phyloP scores from a whole-genome alignment of 768 basidiomycete species.

The Dacryopinax spathularia region DNA sequence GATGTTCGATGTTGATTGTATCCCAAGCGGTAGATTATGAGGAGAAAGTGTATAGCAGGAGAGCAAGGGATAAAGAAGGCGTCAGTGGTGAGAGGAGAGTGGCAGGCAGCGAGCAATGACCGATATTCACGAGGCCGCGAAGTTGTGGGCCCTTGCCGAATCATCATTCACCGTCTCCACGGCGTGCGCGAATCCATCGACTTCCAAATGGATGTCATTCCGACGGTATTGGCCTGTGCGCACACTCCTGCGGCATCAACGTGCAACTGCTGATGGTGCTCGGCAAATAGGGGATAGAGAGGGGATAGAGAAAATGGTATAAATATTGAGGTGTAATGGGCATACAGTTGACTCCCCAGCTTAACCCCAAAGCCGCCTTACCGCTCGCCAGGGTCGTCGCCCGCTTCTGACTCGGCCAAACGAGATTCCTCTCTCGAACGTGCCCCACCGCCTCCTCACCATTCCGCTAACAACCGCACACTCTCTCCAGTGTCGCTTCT shows the following conservation, averaged over 20 bases:
- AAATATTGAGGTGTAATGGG: neutral
- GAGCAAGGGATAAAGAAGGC: neutral
- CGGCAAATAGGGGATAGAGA: neutral
- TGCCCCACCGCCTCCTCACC: constrained; percentile 13
- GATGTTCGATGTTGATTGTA: neutral
- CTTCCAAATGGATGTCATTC: neutral
- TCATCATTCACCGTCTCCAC: neutral
- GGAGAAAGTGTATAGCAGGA: neutral
- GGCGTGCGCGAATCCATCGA: neutral
- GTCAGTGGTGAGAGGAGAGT: neutral
- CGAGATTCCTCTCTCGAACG: constrained; percentile 25
- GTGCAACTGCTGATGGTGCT: neutral
- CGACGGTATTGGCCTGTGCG: neutral
- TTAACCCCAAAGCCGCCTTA: neutral
- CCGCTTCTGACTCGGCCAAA: neutral
- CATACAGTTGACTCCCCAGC: neutral
- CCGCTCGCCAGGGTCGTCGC: neutral
- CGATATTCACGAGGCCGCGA: neutral
- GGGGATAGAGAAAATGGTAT: neutral
- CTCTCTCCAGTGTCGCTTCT: constrained; percentile 11
- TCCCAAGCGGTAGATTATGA: neutral
- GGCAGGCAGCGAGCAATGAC: neutral
- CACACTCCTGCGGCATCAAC: too few species aligned
- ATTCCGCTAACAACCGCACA: constrained; percentile 9
- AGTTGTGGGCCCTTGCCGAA: neutral